Evolutionary conservation across 805 yeast genomes (phyloP).

Genomic region (Cyberlindnera japonica): DNA sequence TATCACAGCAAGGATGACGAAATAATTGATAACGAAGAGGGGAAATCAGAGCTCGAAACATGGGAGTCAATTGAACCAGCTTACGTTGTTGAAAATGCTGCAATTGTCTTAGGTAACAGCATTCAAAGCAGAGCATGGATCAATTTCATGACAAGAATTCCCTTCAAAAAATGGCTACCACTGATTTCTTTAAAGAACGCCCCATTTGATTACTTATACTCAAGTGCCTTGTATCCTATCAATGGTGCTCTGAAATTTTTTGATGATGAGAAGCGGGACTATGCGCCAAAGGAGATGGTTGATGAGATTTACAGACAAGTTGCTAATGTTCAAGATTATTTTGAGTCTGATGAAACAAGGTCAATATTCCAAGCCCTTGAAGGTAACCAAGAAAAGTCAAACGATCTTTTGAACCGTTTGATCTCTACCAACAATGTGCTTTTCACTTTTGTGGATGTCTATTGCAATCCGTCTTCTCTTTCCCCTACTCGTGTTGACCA

Average conservation of each 20-base stretch:
- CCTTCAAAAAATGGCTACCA: conserved; percentile 43
- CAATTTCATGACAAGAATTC: conserved; percentile 29
- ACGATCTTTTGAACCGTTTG: conserved; percentile 28
- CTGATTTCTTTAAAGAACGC: conserved; percentile 48
- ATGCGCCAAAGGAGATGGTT: conserved; percentile 38
- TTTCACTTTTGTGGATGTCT: conserved; percentile 52
- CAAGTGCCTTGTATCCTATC: conserved; percentile 50
- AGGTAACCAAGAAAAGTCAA: conserved; percentile 16
- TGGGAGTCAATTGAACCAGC: conserved; percentile 52
- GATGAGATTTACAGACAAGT: conserved; percentile 33
- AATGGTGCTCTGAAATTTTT: conserved; percentile 52
- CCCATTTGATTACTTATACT: conserved; percentile 58
- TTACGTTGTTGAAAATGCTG: conserved; percentile 43
- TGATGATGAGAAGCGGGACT: conserved; percentile 51
- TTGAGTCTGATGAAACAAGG: conserved; percentile 16
- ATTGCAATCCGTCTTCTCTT: conserved; percentile 48
- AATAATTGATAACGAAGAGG: conserved; percentile 40
- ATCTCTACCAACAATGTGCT: conserved; percentile 41
- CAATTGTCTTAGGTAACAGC: conserved; percentile 45
- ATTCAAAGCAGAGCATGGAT: conserved; percentile 37
- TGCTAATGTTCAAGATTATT: conserved; percentile 27
- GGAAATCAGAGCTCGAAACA: conserved; percentile 35
- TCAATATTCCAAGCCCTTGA: conserved; percentile 29
- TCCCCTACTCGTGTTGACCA: conserved; percentile 35
- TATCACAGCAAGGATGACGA: conserved; percentile 41